phyloP scores from a whole-genome alignment of 2,329 filamentous ascomycete genomes.

The Nothomitra cinnamomea region DNA sequence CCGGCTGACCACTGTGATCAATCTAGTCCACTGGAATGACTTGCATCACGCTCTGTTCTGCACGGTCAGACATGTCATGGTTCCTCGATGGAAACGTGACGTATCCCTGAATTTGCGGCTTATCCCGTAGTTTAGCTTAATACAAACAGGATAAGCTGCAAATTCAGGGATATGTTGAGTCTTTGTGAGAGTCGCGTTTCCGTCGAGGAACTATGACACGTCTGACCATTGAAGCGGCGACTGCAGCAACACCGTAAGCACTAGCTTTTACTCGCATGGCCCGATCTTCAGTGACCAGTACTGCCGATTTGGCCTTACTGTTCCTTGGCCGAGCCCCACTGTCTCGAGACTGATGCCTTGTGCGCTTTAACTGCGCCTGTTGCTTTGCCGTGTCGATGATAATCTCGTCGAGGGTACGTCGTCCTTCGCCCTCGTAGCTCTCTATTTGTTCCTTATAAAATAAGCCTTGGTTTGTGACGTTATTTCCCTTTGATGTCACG shows the following conservation, averaged over 20 bases:
- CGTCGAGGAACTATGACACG: not conserved
- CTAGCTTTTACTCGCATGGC: slow-evolving; percentile 17
- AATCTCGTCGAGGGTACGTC: slow-evolving; percentile 15
- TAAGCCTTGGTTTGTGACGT: slow-evolving; percentile 11
- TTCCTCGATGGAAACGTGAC: too few species aligned
- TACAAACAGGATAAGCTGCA: too few species aligned
- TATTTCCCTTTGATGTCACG: slow-evolving; percentile 13
- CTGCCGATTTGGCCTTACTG: slow-evolving; percentile 11
- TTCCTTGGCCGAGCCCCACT: slow-evolving; percentile 2
- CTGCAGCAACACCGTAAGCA: slow-evolving; percentile 13
- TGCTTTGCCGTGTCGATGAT: slow-evolving; percentile 15
- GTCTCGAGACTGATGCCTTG: slow-evolving; percentile 7
- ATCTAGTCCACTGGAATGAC: too few species aligned
- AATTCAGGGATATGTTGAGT: not conserved
- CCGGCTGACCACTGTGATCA: too few species aligned
- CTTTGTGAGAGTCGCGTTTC: not conserved
- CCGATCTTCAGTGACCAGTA: slow-evolving; percentile 15
- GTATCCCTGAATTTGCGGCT: not conserved
- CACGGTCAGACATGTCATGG: too few species aligned
- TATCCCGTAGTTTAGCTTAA: too few species aligned
- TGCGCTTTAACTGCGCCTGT: slow-evolving; percentile 8
- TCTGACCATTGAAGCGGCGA: slow-evolving; percentile 9
- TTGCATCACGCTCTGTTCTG: too few species aligned
- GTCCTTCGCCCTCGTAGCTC: slow-evolving; percentile 11
- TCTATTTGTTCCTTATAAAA: slow-evolving; percentile 15